Base-by-base conservation (phyloP, 805 yeast species). In the Candida pseudofarinosa region DNA sequence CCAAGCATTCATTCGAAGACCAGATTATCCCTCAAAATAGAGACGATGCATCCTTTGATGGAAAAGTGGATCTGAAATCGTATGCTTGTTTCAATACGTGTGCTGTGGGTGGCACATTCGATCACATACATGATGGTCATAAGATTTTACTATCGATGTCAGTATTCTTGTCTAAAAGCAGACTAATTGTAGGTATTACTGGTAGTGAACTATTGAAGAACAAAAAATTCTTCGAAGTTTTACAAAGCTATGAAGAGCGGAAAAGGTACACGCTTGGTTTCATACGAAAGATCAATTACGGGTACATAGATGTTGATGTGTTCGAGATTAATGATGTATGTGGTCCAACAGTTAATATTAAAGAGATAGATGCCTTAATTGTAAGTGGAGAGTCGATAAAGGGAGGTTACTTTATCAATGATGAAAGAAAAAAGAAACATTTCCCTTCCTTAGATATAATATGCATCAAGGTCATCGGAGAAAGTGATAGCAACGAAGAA, bases 61-160 rank as follows among this genome's bases (percentile, higher is more conserved):
- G 28, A 6, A 23, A 7, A 23, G 10, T 6, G 28, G 6, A 23
- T 10, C 28, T 23, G 28, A 6, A 23, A 10, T 6, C 28, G 28
- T 23, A 23, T 23, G n/a, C 31, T 26, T 26, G 12, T 13, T 55
- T 38, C 37, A 44, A 49, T 14, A 70, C 72, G 4, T 57, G 52
- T 6, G 91, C 96, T 0, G 81, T 91, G 1, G 99, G 99, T 0
- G 99, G 99, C 0, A 93, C 99, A 0, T 93, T 93, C 66, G 99
- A 93, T 58, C 98, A 93, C 63, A 58, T 93, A 31, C 99, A 93
- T 54, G 95, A 85, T 56, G 99, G 98, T 0, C 99, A 93, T 63
- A 88, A 86, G 60, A 83, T 93, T 20, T 68, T 93, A 19, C 69
- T 93, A 7, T 81, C 93, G 0, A 70, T 86, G 45, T 73, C 95